These are phyloP conservation scores for Ceriops decandra DNA, from an alignment of 345 rosid species.

Conservation along the genomic window DNA sequence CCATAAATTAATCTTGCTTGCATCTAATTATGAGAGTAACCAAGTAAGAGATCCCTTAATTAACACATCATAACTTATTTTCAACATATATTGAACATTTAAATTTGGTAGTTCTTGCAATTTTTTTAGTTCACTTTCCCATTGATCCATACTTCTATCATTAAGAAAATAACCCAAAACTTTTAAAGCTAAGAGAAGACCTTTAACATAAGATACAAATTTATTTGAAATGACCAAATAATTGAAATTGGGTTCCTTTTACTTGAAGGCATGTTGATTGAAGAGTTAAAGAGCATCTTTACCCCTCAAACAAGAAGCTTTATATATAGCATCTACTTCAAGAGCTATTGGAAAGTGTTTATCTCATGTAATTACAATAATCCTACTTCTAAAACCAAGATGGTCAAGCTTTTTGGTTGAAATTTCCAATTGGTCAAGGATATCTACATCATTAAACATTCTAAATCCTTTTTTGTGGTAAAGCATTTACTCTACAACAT, in stretches of 20 bases:
- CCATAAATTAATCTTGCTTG: too few relatives aligned
- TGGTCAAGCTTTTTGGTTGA: neutral
- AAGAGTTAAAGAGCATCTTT: slow-evolving; percentile 13
- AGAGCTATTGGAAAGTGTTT: slow-evolving; percentile 8
- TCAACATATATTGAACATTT: slow-evolving; percentile 8
- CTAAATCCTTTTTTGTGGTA: neutral
- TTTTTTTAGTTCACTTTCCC: slow-evolving; percentile 10
- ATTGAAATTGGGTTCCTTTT: neutral
- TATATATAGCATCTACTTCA: neutral
- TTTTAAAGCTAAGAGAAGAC: slow-evolving; percentile 20
- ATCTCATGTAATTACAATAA: slow-evolving; percentile 18
- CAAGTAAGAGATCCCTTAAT: too few relatives aligned
- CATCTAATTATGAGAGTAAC: too few relatives aligned
- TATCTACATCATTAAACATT: slow-evolving; percentile 17
- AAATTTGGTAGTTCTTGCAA: slow-evolving; percentile 5
- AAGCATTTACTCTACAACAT: neutral
- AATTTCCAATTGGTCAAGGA: neutral
- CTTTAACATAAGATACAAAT: slow-evolving; percentile 7
- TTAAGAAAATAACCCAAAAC: slow-evolving; percentile 14
- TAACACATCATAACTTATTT: slow-evolving; percentile 11
- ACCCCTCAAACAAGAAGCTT: slow-evolving; percentile 3
- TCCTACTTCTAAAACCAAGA: slow-evolving; percentile 20
- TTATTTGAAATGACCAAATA: slow-evolving; percentile 1
- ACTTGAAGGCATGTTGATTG: slow-evolving; percentile 13
- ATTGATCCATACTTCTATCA: slow-evolving; percentile 7